These are phyloP conservation scores for Leishmania aethiopica DNA, from an alignment of 208 protist genomes.

Conservation along the genomic window DNA sequence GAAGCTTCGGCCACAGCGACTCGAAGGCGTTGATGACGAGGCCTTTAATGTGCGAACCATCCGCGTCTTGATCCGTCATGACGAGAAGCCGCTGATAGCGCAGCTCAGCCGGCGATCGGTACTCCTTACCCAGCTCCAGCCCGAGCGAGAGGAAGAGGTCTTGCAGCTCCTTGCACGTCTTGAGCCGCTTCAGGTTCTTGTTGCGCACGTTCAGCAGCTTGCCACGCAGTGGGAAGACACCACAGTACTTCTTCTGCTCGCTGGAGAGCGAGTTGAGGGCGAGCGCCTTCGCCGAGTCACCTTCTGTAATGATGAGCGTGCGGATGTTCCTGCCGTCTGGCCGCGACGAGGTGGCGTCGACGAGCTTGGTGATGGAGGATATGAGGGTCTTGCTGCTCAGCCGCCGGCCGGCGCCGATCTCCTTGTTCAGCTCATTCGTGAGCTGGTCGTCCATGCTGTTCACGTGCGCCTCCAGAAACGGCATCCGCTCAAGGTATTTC, in stretches of 20 bases:
- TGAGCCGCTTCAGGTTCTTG: conserved; percentile 90
- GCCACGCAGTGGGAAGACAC: conserved; percentile 98
- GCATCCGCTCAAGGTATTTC: conserved; percentile 80
- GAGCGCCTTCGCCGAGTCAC: conserved; percentile 98
- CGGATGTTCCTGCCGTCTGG: conserved; percentile 83
- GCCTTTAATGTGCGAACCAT: conserved; percentile 99
- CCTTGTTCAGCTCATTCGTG: conserved; percentile 79
- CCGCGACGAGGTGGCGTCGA: conserved; percentile 90
- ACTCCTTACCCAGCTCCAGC: conserved; percentile 78
- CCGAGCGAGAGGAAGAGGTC: conserved; percentile 89
- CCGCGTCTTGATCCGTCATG: conserved; percentile 99
- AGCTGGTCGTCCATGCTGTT: conserved; percentile 73
- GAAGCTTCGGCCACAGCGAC: conserved; percentile 98
- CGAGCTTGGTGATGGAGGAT: conserved; percentile 98
- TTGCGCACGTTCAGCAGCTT: conserved; percentile 99
- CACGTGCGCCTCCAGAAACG: conserved; percentile 80
- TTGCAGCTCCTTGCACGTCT: conserved; percentile 93
- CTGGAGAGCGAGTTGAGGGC: conserved; percentile 96
- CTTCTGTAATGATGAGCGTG: conserved; percentile 98
- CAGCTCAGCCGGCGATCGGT: conserved; percentile 82
- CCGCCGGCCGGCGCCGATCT: conserved; percentile 72
- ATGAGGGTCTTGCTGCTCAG: conserved; percentile 78
- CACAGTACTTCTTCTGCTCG: conserved; percentile 96
- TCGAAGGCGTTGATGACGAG: conserved; percentile 99
- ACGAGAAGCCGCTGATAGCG: conserved; percentile 99